A percentile compares a stretch with the other conserved stretches of the same genome.
phyloP scores from a whole-genome alignment of 805 yeast species.

The Ascoidea tarda region DNA sequence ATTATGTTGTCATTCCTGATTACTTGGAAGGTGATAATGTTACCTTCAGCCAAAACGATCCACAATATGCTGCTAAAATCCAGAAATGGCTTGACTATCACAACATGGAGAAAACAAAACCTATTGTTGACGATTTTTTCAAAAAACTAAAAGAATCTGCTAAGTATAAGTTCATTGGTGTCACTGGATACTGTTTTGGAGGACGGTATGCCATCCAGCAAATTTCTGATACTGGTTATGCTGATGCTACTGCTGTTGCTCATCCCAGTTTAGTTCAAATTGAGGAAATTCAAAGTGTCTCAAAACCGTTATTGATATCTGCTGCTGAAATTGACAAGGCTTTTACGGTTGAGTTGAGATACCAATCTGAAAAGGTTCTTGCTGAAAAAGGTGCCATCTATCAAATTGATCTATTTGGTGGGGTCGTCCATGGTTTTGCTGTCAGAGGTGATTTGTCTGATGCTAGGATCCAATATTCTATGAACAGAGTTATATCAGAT shows the following conservation, averaged over 20 bases:
- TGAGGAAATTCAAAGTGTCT: constrained; percentile 50
- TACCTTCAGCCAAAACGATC: constrained; percentile 16
- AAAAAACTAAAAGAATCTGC: constrained; percentile 26
- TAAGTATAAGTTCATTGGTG: constrained; percentile 26
- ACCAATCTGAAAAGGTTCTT: constrained; percentile 43
- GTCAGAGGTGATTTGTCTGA: constrained; percentile 55
- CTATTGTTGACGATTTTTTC: constrained; percentile 35
- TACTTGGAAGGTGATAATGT: constrained; percentile 42
- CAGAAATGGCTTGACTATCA: constrained; percentile 42
- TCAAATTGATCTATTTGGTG: constrained; percentile 47
- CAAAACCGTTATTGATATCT: constrained; percentile 50
- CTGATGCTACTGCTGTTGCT: constrained; percentile 58
- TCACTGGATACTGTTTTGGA: constrained; percentile 77
- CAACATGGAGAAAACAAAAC: constrained; percentile 28
- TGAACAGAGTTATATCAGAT: too few relatives aligned
- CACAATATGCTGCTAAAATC: constrained; percentile 14
- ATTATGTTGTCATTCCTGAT: constrained; percentile 65
- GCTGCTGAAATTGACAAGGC: constrained; percentile 60
- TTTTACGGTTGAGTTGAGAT: constrained; percentile 54
- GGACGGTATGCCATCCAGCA: constrained; percentile 45
- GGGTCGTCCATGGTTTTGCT: constrained; percentile 66
- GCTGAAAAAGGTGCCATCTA: constrained; percentile 38
- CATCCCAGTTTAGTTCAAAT: constrained; percentile 68
- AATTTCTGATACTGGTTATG: constrained; percentile 19
- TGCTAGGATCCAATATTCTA: constrained; percentile 45